phyloP scores from a whole-genome alignment of 352 stramenopile species.

The Elongisporangium prolatum region DNA sequence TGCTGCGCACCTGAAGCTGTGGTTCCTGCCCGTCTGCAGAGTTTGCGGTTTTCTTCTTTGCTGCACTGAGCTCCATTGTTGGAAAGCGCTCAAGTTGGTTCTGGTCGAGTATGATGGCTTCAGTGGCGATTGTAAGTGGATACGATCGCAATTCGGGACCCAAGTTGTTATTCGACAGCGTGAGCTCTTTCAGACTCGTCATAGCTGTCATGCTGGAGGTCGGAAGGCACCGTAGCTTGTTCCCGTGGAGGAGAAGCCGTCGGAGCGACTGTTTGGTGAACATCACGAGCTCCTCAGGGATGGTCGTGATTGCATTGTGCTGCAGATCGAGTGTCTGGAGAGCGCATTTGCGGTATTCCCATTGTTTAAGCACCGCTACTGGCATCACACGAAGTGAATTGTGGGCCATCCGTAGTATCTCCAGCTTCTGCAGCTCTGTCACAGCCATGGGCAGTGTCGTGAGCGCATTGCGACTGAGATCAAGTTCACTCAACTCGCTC shows the following conservation, averaged over 20 bases:
- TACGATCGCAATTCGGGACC: slow-evolving; percentile 16
- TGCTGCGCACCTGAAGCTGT: slow-evolving; percentile 15
- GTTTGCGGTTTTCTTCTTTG: slow-evolving; percentile 11
- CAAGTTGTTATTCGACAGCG: slow-evolving; percentile 12
- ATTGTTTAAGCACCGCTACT: slow-evolving; percentile 8
- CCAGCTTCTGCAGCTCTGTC: slow-evolving; percentile 5
- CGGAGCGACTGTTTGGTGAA: slow-evolving; percentile 20
- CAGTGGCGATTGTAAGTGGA: slow-evolving; percentile 11
- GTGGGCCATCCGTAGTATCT: slow-evolving; percentile 12
- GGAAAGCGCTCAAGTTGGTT: slow-evolving; percentile 34
- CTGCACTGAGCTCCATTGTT: background rate
- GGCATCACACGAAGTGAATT: slow-evolving; percentile 14
- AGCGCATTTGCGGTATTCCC: slow-evolving; percentile 1
- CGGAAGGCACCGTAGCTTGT: slow-evolving; percentile 34
- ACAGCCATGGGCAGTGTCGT: slow-evolving; percentile 9
- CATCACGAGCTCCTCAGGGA: slow-evolving; percentile 14
- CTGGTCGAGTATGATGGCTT: slow-evolving; percentile 25
- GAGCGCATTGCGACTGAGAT: slow-evolving; percentile 27
- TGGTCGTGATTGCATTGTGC: slow-evolving; percentile 12
- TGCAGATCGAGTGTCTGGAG: slow-evolving; percentile 19
- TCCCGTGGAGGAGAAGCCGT: slow-evolving; percentile 33
- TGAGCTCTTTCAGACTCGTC: slow-evolving; percentile 23
- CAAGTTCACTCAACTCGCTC: slow-evolving; percentile 16
- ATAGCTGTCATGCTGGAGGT: slow-evolving; percentile 2
- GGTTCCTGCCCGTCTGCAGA: slow-evolving; percentile 9